A percentile compares a stretch with the other conserved stretches of the same genome.
phyloP scores from a whole-genome alignment of 768 basidiomycete genomes.

The Clathrus columnatus region DNA sequence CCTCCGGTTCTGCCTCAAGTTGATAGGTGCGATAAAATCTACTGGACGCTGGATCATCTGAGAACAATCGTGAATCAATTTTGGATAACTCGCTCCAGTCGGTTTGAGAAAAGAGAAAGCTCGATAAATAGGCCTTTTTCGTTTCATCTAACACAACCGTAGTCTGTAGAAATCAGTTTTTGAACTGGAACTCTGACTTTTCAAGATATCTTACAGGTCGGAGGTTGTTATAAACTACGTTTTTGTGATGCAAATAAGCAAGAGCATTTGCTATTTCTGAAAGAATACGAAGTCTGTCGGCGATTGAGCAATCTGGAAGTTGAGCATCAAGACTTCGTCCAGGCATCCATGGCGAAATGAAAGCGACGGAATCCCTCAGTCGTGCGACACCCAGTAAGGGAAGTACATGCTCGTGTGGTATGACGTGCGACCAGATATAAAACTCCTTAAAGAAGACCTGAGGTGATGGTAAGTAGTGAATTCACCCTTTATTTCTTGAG shows the following conservation, averaged over 20 bases:
- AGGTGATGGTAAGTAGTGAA: background rate
- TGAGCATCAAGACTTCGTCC: constrained; percentile 49
- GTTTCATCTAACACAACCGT: constrained; percentile 1
- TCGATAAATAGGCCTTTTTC: constrained; percentile 9
- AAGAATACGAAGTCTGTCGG: constrained; percentile 41
- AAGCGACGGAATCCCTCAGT: constrained; percentile 41
- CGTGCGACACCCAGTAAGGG: constrained; percentile 49
- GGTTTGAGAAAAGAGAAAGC: constrained; percentile 1
- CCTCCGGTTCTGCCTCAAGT: background rate
- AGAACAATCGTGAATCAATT: background rate
- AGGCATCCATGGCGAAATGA: constrained; percentile 59
- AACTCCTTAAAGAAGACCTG: background rate
- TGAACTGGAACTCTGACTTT: background rate
- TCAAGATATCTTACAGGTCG: background rate
- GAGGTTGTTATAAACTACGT: constrained; percentile 4
- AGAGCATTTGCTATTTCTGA: background rate
- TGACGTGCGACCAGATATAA: background rate
- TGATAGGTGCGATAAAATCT: no score
- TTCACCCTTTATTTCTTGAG: background rate
- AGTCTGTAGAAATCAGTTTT: background rate
- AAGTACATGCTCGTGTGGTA: constrained; percentile 32
- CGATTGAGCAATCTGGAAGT: constrained; percentile 31
- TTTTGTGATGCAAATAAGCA: background rate
- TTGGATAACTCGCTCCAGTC: background rate
- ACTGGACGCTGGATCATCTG: background rate